phyloP scores from a whole-genome alignment of 331 rosid genomes.

The Rhamnella rubrinervis region DNA sequence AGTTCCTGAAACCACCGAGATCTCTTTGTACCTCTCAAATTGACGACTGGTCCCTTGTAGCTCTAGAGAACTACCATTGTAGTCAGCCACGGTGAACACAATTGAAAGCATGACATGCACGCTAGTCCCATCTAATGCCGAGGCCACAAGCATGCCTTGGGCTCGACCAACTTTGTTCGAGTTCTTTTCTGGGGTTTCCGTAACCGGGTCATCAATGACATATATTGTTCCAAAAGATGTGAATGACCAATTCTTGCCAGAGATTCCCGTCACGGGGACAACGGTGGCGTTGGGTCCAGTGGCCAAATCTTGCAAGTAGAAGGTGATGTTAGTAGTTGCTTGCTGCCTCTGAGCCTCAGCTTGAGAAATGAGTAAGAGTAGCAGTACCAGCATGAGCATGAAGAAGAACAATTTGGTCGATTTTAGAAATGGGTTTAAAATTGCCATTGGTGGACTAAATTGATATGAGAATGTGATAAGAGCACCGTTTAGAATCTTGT shows the following conservation, averaged over 20 bases:
- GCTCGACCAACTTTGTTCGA: slow-evolving; percentile 40
- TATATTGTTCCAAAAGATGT: slow-evolving; percentile 50
- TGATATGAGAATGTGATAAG: not conserved
- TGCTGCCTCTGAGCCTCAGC: slow-evolving; percentile 12
- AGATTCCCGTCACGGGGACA: slow-evolving; percentile 28
- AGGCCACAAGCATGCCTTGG: slow-evolving; percentile 36
- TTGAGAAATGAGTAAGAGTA: not conserved
- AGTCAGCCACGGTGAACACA: slow-evolving; percentile 35
- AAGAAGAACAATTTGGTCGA: not conserved
- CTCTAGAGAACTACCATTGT: slow-evolving; percentile 45
- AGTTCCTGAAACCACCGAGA: slow-evolving; percentile 53
- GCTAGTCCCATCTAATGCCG: slow-evolving; percentile 37
- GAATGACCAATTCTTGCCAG: slow-evolving; percentile 38
- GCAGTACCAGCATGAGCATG: not conserved
- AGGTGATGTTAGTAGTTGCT: slow-evolving; percentile 10
- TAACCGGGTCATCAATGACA: slow-evolving; percentile 43
- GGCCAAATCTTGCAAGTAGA: slow-evolving; percentile 30
- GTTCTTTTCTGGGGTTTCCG: not conserved
- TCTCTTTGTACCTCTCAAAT: slow-evolving; percentile 40
- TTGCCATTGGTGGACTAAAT: slow-evolving; percentile 11
- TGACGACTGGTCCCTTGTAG: slow-evolving; percentile 55
- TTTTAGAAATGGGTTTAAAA: not conserved
- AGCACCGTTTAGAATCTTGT: too few species aligned
- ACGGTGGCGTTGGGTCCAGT: slow-evolving; percentile 19
- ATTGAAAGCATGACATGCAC: slow-evolving; percentile 36